Evolutionary conservation across 1,284 basidiomycete species (phyloP).

Genomic region (Microbotryum lychnidis-dioicae): DNA sequence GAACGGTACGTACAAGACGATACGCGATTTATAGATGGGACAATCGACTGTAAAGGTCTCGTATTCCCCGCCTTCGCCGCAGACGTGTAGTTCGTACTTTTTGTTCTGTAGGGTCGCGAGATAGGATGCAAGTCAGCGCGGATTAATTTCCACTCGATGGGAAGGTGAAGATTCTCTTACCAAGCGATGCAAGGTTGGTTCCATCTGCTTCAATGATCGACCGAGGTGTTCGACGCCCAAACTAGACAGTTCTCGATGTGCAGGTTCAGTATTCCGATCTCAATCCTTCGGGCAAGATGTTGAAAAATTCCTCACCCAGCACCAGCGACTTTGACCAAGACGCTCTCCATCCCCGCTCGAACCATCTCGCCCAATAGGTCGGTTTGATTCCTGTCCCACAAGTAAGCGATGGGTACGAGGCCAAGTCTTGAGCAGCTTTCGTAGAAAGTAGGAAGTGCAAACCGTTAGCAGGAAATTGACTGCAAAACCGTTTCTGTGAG

Average conservation of each 20-base stretch:
- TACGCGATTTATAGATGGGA: slow-evolving; percentile 72
- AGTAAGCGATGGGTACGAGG: slow-evolving; percentile 72
- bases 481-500: neutral
- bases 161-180: slow-evolving; percentile 46
- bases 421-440: slow-evolving; percentile 75
- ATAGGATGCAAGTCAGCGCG: neutral
- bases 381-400: slow-evolving; percentile 88
- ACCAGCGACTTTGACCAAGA: slow-evolving; percentile 94
- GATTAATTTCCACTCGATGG: no score
- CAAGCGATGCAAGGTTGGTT: slow-evolving; percentile 61
- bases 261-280: slow-evolving; percentile 42
- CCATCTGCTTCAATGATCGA: slow-evolving; percentile 65
- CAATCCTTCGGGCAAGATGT: neutral
- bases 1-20: slow-evolving; percentile 54
- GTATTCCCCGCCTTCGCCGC: slow-evolving; percentile 98
- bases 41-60: slow-evolving; percentile 88
- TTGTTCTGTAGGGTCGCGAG: slow-evolving; percentile 50
- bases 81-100: slow-evolving; percentile 83
- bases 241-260: slow-evolving; percentile 54
- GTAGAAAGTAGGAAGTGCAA: neutral
- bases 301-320: slow-evolving; percentile 51
- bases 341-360: slow-evolving; percentile 62
- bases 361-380: slow-evolving; percentile 84
- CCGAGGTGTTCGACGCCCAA: slow-evolving; percentile 60
- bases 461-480: neutral